Percentiles rank a stretch among this genome's conserved stretches.
Conservation (phyloP, 2,329 filamentous ascomycete genomes). For the Pseudofabraea citricarpa region DNA sequence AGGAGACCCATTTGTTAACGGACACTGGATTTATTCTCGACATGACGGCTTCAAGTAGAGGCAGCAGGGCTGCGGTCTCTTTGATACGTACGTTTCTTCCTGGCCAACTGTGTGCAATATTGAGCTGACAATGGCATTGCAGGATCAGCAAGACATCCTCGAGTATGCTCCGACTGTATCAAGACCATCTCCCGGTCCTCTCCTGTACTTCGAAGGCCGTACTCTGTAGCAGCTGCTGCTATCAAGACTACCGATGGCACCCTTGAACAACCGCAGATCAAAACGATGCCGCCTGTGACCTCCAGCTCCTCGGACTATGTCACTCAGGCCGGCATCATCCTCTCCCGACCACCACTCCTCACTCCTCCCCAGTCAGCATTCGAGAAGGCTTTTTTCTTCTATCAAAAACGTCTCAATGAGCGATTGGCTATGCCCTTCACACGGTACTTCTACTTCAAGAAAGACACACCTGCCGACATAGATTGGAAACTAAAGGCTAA, state of each 20-base stretch:
- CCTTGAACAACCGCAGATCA: conserved; percentile 28
- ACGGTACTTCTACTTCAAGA: conserved; percentile 91
- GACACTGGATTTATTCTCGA: conserved; percentile 3
- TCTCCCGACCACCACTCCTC: conserved; percentile 83
- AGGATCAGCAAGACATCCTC: conserved; percentile 22
- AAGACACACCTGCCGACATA: conserved; percentile 74
- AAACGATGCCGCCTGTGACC: conserved; percentile 21
- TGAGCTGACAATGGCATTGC: conserved; percentile 3
- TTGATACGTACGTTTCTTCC: conserved; percentile 41
- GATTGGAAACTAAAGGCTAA: conserved; percentile 87
- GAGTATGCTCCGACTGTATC: conserved; percentile 24
- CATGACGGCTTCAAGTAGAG: conserved; percentile 55
- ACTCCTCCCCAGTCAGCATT: conserved; percentile 82
- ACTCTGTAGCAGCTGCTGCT: conserved; percentile 23
- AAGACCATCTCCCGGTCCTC: conserved; percentile 12
- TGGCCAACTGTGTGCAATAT: neutral
- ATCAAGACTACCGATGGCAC: conserved; percentile 16
- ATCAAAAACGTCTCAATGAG: conserved; percentile 95
- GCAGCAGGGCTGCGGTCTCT: conserved; percentile 43
- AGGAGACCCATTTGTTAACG: neutral
- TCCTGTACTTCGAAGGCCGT: conserved; percentile 11
- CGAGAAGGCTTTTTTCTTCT: conserved; percentile 91
- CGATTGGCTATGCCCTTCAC: conserved; percentile 83
- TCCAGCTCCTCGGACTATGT: conserved; percentile 29
- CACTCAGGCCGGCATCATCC: conserved; percentile 65